Percentiles rank a stretch among this genome's conserved stretches.
Evolutionary conservation across 148 eudicot genomes (phyloP).

Genomic region (Arbutus unedo): DNA sequence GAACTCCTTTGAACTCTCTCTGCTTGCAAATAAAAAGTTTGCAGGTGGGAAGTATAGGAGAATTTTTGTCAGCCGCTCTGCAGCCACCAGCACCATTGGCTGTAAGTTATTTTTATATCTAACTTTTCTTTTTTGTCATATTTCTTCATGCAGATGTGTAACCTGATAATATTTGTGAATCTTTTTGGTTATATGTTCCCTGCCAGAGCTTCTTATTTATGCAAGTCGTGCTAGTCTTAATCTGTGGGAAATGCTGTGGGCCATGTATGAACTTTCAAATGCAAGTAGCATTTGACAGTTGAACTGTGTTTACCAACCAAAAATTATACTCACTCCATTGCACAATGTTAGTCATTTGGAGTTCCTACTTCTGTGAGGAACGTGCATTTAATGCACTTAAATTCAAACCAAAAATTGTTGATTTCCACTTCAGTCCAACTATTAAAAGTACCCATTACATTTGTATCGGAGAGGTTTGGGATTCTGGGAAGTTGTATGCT

Average conservation of each 20-base stretch:
- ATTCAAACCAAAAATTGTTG: background rate
- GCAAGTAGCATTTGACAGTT: background rate
- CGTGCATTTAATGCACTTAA: background rate
- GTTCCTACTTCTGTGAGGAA: background rate
- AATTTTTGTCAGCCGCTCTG: slow-evolving; percentile 82
- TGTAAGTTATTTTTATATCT: slow-evolving; percentile 38
- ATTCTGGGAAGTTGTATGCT: background rate
- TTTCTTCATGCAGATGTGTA: background rate
- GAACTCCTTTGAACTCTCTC: slow-evolving; percentile 93
- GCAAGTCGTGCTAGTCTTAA: background rate
- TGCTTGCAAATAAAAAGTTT: slow-evolving; percentile 96
- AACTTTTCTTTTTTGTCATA: background rate
- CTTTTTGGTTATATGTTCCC: background rate
- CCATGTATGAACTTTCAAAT: background rate
- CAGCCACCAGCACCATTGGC: slow-evolving; percentile 89
- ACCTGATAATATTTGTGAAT: background rate
- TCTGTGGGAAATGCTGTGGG: background rate
- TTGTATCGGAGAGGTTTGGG: background rate
- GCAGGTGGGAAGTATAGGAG: slow-evolving; percentile 78
- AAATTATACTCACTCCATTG: background rate
- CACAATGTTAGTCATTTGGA: background rate
- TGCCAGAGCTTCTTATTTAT: background rate
- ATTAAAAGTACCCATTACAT: background rate
- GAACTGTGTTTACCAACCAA: background rate
- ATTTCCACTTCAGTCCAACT: background rate